Base-by-base conservation (phyloP, 345 rosid genomes). In the Combretum micranthum region DNA sequence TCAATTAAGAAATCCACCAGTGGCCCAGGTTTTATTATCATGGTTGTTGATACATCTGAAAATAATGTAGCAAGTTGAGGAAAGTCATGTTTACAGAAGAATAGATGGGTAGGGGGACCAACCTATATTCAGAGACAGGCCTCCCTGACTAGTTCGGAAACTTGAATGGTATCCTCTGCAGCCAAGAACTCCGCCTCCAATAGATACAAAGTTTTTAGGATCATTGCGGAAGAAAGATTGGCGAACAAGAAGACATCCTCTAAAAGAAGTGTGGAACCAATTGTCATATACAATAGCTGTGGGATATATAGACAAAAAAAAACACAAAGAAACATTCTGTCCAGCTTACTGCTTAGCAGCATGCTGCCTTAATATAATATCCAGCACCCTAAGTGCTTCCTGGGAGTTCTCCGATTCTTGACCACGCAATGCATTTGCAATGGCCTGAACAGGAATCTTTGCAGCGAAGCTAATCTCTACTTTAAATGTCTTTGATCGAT, bases 231-330 rank as follows among this genome's bases (percentile, higher is more conserved):
- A 92, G 64, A 83, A 92, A 0, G 95, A 88, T 53, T 92, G 96
- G 15, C 93, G 84, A 39, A 88, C 98, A 59, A 92, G 89, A 23
- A 92, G 89, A 74, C 99, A 93, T 52, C 97, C 96, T 73, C 97
- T 93, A 68, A 32, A 32, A 32, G 39, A 32, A 32, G 39, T 4
- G 39, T 11, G 1, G 9, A 32, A 32, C 1, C 60, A 74, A 63
- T 23, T 57, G 49, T n/a, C 19, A 58, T 67, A 15, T 1, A 13
- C 44, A 14, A 47, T 14, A 15, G 9, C 19, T 7, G 12, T 4
- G 20, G 18, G 13, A 14, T 44, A 15, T 22, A 20, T 32, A n/a
- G 17, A 50, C 56, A 16, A 62, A 42, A 45, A 53, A 12, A 42
- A 25, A 52, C 4, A 18, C 23, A 16, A 21, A 12, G n/a, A 45